Conservation (phyloP, 164 flowering plant species). For the Magnolia officinalis region DNA sequence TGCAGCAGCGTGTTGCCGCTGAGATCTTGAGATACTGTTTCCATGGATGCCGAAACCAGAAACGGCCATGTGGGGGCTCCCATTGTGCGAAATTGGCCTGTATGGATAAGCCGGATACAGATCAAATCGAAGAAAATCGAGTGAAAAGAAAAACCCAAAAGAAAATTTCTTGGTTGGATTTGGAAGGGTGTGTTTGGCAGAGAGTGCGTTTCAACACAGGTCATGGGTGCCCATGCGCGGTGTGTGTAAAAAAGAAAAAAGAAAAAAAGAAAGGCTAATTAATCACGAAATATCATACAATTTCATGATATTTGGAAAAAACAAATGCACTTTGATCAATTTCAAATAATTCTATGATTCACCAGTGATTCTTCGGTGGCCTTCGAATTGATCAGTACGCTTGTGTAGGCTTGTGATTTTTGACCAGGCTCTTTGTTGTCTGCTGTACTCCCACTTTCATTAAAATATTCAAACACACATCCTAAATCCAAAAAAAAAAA, state of each 20-base stretch:
- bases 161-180: neutral
- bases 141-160: neutral
- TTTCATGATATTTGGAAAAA: neutral
- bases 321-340: neutral
- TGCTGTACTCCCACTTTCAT: neutral
- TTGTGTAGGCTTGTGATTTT: slow-evolving; percentile 46
- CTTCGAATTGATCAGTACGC: slow-evolving; percentile 54
- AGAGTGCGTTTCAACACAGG: too few species aligned
- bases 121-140: neutral
- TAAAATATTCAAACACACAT: slow-evolving; percentile 41
- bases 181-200: too few species aligned
- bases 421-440: slow-evolving; percentile 18
- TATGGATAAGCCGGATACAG: neutral
- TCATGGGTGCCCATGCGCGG: too few species aligned
- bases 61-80: slow-evolving; percentile 82
- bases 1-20: slow-evolving; percentile 47
- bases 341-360: slow-evolving; percentile 5
- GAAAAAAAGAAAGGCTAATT: too few species aligned
- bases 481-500: slow-evolving; percentile 23
- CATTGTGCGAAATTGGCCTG: slow-evolving; percentile 83
- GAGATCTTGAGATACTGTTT: slow-evolving; percentile 68
- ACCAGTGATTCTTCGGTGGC: slow-evolving; percentile 70
- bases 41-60: slow-evolving; percentile 79
- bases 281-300: neutral
- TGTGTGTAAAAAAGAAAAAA: too few species aligned